Base-by-base conservation (phyloP, 1,139 yeast species). In the Scheffersomyces stambukii region DNA sequence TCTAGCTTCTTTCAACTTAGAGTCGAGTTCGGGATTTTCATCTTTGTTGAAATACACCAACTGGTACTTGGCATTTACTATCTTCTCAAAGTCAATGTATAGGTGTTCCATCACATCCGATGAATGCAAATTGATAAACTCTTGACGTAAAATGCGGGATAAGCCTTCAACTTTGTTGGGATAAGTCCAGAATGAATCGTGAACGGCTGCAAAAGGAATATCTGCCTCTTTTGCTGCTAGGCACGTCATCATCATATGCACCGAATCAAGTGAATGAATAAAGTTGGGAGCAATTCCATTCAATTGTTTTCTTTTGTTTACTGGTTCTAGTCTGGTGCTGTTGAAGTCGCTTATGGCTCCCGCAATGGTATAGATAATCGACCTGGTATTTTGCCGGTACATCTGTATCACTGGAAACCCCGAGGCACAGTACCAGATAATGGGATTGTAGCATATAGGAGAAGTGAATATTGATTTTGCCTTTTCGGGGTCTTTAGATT, bases 161-260 rank as follows among this genome's bases (percentile, higher is more conserved):
- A 66, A 44, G 10, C 27, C 14, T 6, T 46, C 53, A 5, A 61
- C 68, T 22, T 58, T 51, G 13, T 48, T 27, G 0, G 71, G 55
- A 36, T 59, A 54, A 2, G 72, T 66, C 73, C 73, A 66, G 36
- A 53, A 66, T 8, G 70, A 63, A 40, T 66, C 73, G 40, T 66
- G 73, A 3, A 66, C 68, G 0, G 70, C 54, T 1, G 54, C 64
- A 46, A 66, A 64, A 6, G 56, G 42, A 9, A 64, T 39, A 0
- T 38, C 36, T 2, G 32, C 28, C 4, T 35, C 21, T 10, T 36
- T 24, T 3, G 61, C 55, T 3, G 47, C 52, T 15, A 51, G 30
- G 19, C 62, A 50, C 0, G 71, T 62, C 60, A 64, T 54, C 19
- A 52, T 38, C 55, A 66, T 50, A 38, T 66, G 73, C 1, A 56